Conservation (phyloP, 139 green algal genomes). For the Coccomyxa sp. region DNA sequence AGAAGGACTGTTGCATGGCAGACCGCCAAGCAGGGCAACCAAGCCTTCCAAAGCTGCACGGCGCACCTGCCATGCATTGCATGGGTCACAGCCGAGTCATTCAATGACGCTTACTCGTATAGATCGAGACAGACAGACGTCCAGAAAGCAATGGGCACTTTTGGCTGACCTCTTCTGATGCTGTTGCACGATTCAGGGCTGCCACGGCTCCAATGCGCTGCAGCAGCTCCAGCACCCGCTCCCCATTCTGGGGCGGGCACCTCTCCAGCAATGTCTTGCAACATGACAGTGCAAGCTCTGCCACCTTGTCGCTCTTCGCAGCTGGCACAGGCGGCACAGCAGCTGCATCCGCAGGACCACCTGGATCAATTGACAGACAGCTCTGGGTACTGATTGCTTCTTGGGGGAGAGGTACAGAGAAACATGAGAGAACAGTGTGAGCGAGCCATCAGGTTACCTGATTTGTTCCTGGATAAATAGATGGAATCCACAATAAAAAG, state of each 20-base stretch:
- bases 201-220: constrained; percentile 47
- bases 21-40: background rate
- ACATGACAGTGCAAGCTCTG: constrained; percentile 38
- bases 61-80: background rate
- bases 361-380: background rate
- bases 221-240: constrained; percentile 30
- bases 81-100: background rate
- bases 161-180: constrained; percentile 37
- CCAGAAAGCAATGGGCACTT: no score
- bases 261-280: constrained; percentile 2
- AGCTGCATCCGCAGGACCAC: background rate
- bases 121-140: no score
- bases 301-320: constrained; percentile 39
- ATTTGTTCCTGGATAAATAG: background rate
- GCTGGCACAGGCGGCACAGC: constrained; percentile 28
- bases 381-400: background rate
- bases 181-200: constrained; percentile 10
- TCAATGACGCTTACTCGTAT: no score
- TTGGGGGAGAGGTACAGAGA: background rate
- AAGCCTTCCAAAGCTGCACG: background rate
- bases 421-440: no score
- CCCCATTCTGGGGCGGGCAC: background rate
- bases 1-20: background rate
- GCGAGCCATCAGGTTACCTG: background rate
- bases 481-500: constrained; percentile 52